Base-by-base conservation (phyloP, 73 alveolate species). In the Paramecium pentaurelia region DNA sequence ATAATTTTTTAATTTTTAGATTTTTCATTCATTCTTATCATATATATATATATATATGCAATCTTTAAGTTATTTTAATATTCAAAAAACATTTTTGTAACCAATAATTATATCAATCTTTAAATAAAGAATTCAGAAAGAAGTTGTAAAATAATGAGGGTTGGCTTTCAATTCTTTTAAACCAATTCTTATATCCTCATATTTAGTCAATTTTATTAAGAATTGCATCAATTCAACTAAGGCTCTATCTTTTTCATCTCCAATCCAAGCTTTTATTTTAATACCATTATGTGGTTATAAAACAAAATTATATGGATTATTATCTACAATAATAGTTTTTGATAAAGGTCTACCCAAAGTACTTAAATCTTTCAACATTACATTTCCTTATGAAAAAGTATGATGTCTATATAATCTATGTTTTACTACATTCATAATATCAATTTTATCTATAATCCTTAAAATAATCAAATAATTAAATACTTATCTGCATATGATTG, bases 371-470 rank as follows among this genome's bases (percentile, higher is more conserved):
- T 96, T 93, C 20, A 96, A 92, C 40, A 49, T 12, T 28, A 16
- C 44, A 28, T 96, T 95, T 73, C 95, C 93, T 71, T 92, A 85
- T 51, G 91, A 94, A 22, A 96, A 95, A 1, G 93, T 87, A 93
- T 97, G 99, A 47, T 96, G 94, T 37, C 99, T 88, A 90, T 97
- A 97, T 18, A 97, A 92, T 77, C 98, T 95, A 92, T 91, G 95
- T 16, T 94, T 88, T 12, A 97, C 95, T 73, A 83, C 93, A 58
- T 92, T 92, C 47, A 90, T 93, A 37, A 85, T 80, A 96, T 89
- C 71, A 86, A 95, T 75, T 96, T 95, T 59, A 96, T 88, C 58
- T 93, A 95, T 77, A 96, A 92, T 80, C 64, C 87, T 73, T 73
- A 11, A 37, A 37, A 68, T 22, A 22, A 22, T 18, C 18, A 14